Base-by-base conservation (phyloP, 208 protist species). In the Strigomonas galati region DNA sequence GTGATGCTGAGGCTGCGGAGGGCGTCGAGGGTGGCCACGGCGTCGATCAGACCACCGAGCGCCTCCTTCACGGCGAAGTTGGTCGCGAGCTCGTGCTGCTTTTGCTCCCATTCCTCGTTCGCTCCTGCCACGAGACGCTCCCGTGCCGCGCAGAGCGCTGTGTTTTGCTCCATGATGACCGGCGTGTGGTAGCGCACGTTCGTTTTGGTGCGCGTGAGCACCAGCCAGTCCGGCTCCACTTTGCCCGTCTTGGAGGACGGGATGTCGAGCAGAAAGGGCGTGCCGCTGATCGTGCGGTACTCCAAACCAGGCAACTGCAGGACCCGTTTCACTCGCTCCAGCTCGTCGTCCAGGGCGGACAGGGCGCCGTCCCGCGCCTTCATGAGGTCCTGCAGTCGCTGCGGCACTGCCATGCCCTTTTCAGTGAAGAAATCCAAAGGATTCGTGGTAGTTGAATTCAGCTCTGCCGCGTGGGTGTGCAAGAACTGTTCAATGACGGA, bases 121-220 rank as follows among this genome's bases (percentile, higher is more conserved):
- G 89, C 84, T 19, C 79, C 87, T 27, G 74, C 64, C 32, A 64
- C 58, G 52, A 93, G 72, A 2, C 87, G 87, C 67, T 93, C 90
- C 35, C 65, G 67, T 35, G 90, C 79, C 27, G 90, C 88, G 21
- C 78, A 90, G 28, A 90, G 76, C 0, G 49, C 58, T 15, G 87
- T 62, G 54, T 87, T 79, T 52, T 78, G 73, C 63, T 87, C 69
- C 4, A 84, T 58, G 61, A 93, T 82, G 15, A 56, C 59, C 15
- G 81, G 74, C 0, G 90, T 93, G 75, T 92, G 87, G 65, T 81
- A 93, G 17, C 90, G 87, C 54, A 96, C 87, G 67, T 93, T 79
- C 24, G 74, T 84, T 64, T 88, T 86, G 3, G 84, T 96, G 67
- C 87, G 81, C 15, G 85, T 76, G 44, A 92, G 69, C 54, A 96